These are phyloP conservation scores for Onygenales sp. DNA, from an alignment of 2,329 filamentous ascomycete genomes.

Conservation along the genomic window DNA sequence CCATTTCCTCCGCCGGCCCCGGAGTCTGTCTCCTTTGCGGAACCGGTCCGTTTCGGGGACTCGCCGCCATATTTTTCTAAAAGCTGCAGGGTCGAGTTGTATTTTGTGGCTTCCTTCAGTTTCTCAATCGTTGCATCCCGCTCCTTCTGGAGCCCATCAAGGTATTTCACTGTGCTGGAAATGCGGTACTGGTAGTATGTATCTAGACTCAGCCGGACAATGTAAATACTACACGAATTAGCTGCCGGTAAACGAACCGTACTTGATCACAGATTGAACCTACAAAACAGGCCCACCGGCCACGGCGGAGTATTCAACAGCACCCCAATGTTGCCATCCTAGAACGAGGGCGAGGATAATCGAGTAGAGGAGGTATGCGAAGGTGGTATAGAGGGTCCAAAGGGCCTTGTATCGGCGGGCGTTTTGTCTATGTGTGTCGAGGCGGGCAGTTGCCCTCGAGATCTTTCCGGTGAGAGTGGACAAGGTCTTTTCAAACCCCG, in stretches of 20 bases:
- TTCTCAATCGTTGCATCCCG: slow-evolving; percentile 83
- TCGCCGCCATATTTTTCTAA: slow-evolving; percentile 85
- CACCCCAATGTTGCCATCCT: slow-evolving; percentile 68
- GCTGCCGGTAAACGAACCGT: slow-evolving; percentile 9
- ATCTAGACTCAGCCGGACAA: slow-evolving; percentile 56
- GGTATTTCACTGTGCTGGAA: slow-evolving; percentile 54
- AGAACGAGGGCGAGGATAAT: slow-evolving; percentile 77
- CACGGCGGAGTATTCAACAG: slow-evolving; percentile 68
- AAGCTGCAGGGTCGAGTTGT: slow-evolving; percentile 85
- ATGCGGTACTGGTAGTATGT: slow-evolving; percentile 76
- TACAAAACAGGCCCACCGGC: slow-evolving; percentile 70
- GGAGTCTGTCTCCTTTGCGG: slow-evolving; percentile 17
- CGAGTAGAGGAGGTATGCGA: slow-evolving; percentile 80
- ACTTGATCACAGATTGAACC: slow-evolving; percentile 18
- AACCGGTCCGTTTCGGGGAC: slow-evolving; percentile 34
- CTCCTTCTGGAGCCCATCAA: slow-evolving; percentile 69
- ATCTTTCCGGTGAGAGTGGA: slow-evolving; percentile 77
- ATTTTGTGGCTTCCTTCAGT: slow-evolving; percentile 89
- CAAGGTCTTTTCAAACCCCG: slow-evolving; percentile 86
- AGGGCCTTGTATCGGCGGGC: slow-evolving; percentile 73
- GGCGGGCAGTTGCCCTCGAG: slow-evolving; percentile 57
- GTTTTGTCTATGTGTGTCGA: slow-evolving; percentile 63
- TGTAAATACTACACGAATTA: slow-evolving; percentile 57
- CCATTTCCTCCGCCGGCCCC: slow-evolving; percentile 12
- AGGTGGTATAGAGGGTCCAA: slow-evolving; percentile 81